phyloP scores from a whole-genome alignment of 768 basidiomycete genomes.

The Lactarius vividus region DNA sequence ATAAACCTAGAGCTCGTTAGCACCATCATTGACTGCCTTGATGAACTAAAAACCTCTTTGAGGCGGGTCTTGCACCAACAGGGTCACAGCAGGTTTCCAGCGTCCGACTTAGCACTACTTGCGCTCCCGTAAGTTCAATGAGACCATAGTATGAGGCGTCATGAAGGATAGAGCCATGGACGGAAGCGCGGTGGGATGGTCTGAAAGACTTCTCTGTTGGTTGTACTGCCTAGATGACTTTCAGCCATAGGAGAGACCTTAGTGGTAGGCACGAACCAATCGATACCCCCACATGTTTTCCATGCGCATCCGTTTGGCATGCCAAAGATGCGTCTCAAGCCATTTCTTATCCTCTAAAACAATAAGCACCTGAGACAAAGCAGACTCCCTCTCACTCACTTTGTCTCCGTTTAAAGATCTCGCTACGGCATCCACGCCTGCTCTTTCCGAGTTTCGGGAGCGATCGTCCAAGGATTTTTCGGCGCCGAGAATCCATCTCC shows the following conservation, averaged over 20 bases:
- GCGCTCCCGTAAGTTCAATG: slow-evolving; percentile 69
- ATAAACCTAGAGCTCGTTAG: slow-evolving; percentile 47
- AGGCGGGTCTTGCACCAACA: slow-evolving; percentile 56
- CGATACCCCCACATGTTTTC: slow-evolving; percentile 88
- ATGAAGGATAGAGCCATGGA: slow-evolving; percentile 82
- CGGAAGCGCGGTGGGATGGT: slow-evolving; percentile 84
- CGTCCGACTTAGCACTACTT: slow-evolving; percentile 49
- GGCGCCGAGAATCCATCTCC: slow-evolving; percentile 54
- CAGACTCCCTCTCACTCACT: slow-evolving; percentile 42
- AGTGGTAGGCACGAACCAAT: slow-evolving; percentile 48
- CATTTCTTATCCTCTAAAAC: slow-evolving; percentile 76
- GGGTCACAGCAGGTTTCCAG: slow-evolving; percentile 63
- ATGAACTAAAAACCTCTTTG: slow-evolving; percentile 48
- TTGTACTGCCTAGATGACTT: slow-evolving; percentile 58
- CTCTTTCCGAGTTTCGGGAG: slow-evolving; percentile 64
- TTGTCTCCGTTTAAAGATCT: slow-evolving; percentile 68
- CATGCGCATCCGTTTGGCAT: slow-evolving; percentile 97
- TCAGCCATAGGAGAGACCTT: background rate
- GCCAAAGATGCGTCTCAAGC: slow-evolving; percentile 97
- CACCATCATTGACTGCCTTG: background rate
- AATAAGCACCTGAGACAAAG: background rate
- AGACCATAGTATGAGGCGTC: slow-evolving; percentile 85
- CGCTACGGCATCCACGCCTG: slow-evolving; percentile 56
- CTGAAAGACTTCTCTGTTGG: slow-evolving; percentile 93
- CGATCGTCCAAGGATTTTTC: slow-evolving; percentile 42